Evolutionary conservation across 495 filamentous ascomycete species (phyloP), one percentile per base, ranked within the genome.

Genomic region (Evansstolkia leycettana): DNA sequence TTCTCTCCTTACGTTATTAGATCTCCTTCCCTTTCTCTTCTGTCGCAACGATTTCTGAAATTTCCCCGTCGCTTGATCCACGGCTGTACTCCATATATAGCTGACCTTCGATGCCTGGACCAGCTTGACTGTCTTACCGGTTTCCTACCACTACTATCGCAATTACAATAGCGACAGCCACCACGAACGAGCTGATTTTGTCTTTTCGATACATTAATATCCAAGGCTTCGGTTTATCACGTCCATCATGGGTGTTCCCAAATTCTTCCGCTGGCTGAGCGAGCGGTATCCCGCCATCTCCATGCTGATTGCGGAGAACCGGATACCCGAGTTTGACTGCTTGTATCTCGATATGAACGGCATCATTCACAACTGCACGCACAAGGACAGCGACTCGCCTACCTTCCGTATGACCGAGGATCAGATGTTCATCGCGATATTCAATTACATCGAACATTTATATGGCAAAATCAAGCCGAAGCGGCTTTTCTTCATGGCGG

Each of bases 281-380:
- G 92, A 99, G 76, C 82, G 92, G 50, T 99, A 99, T 73, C 92
- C 92, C 18, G 78, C 92, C 37, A 99, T 99, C 58, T 96, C 90
- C 25, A 87, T 94, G 75, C 72, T 99, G 44, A 96, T 99, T 57
- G 89, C 87, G 36, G 92, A 99, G 68, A 99, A 93, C 61, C 82
- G 90, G 39, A 99, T 99, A 58, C 92, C 92, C 20, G 92, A 99
- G 56, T 99, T 99, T 59, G 92, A 99, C 60, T 90, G 84, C 56
- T 75, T 99, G 38, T 99, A 98, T 58, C 72, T 94, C 46, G 90
- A 98, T 48, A 95, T 96, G 92, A 96, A 99, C 57, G 92, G 90
- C 41, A 99, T 99, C 55, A 96, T 99, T 47, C 92, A 99, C 55
- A 99, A 99, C 55, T 99, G 92, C 55, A 96, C 92, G 36, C 92